Conservation (phyloP, 2,329 filamentous ascomycete genomes). For the Exophiala mesophila region DNA sequence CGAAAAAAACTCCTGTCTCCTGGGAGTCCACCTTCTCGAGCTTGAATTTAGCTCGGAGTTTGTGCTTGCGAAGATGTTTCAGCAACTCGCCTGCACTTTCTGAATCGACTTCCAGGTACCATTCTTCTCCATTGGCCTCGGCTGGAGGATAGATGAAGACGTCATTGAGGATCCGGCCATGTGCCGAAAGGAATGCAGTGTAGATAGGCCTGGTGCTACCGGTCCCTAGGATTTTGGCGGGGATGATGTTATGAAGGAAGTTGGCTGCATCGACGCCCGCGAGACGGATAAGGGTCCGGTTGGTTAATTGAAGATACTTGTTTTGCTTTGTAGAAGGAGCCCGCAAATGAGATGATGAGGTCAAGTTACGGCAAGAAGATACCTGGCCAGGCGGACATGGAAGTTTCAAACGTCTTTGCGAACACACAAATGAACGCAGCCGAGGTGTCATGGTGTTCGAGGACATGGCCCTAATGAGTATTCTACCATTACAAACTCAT, state of each 20-base stretch:
- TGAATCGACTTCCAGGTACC: conserved; percentile 79
- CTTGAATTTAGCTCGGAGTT: conserved; percentile 72
- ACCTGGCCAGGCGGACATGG: background rate
- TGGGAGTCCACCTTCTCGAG: conserved; percentile 61
- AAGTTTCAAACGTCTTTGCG: conserved; percentile 3
- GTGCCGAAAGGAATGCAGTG: conserved; percentile 77
- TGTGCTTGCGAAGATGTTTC: conserved; percentile 77
- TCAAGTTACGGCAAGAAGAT: conserved; percentile 10
- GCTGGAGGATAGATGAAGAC: conserved; percentile 75
- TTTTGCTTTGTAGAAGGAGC: conserved; percentile 1
- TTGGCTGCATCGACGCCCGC: conserved; percentile 72
- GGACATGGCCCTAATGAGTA: conserved; percentile 1
- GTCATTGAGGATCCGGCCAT: conserved; percentile 79
- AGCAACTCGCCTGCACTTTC: conserved; percentile 57
- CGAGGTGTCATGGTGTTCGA: conserved; percentile 3
- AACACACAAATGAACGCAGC: conserved; percentile 8
- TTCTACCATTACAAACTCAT: too few relatives aligned
- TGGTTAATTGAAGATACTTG: conserved; percentile 49
- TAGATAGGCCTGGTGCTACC: conserved; percentile 52
- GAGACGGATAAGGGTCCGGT: conserved; percentile 73
- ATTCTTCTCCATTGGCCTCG: conserved; percentile 44
- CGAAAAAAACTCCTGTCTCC: conserved; percentile 42
- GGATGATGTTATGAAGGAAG: conserved; percentile 85
- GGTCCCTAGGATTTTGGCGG: conserved; percentile 54
- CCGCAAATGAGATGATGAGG: conserved; percentile 6